Base-by-base conservation (phyloP, 805 yeast species). In the Yamadazyma kitorensis region DNA sequence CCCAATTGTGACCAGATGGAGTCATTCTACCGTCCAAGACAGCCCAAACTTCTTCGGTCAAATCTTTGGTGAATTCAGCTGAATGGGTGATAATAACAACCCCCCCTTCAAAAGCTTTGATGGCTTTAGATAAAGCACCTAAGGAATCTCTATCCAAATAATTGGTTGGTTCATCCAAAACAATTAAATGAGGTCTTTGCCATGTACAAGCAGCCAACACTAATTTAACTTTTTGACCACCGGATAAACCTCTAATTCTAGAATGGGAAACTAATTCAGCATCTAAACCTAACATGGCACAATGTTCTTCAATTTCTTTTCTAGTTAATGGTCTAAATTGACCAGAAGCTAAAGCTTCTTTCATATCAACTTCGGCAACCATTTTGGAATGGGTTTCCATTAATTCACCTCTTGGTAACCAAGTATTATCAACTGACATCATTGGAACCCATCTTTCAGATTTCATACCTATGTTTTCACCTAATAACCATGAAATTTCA, bases 1-100 rank as follows among this genome's bases (percentile, higher is more conserved):
- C 99, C 99, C 99, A 93, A 85, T 93, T 94, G 79, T 93, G 98
- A 71, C 99, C 99, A 56, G 99, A 93, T 72, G 98, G 98, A 64
- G 96, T 86, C 99, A 93, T 93, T 56, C 56, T 72, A 85, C 99
- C 99, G 77, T 91, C 89, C 52, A 86, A 64, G 53, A 93, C 98
- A 64, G 98, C 96, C 99, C 99, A 93, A 63, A 93, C 98, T 82
- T 93, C 99, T 76, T 93, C 98, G 68, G 98, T 93, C 72, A 93
- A 75, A 70, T 89, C 87, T 82, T 91, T 87, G 73, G 98, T 93
- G 87, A 93, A 93, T 81, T 93, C 99, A 65, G 98, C 96, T 72
- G 98, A 93, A 82, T 93, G 99, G 57, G 99, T 91, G 80, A 93
- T 93, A 79, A 93, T 86, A 57, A 93, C 94, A 68, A 93, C 83